Base-by-base conservation (phyloP, 2,329 filamentous ascomycete species). In the Alternaria longipes region DNA sequence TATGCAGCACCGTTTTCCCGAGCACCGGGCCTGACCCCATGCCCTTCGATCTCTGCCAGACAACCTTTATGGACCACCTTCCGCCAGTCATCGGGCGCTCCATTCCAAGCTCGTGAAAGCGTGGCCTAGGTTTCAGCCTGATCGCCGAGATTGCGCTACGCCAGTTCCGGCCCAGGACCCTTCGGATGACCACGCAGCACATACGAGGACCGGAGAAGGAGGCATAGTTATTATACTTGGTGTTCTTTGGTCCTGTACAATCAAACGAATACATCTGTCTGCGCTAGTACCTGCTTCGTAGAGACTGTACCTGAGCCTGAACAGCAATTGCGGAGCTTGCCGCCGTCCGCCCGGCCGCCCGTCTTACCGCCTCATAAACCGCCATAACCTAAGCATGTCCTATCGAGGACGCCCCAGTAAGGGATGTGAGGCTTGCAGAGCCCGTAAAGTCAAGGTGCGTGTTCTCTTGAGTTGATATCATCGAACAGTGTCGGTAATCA, bases 361-460 rank as follows among this genome's bases (percentile, higher is more conserved):
- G 28, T 44, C 28, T 42, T 42, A 32, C 32, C 46, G 53, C 41
- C 32, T 24, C 41, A 30, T 28, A 20, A 22, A 36, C 34, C 28
- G 30, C 47, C 58, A 60, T 11, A 26, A 9, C 55, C n/a, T n/a
- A 9, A 55, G 30, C 42, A 77, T 76, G 74, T 74, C 73, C 28
- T 77, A 77, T 56, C 73, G 74, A 34, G 75, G 75, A 54, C 64
- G 74, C 22, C 75, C 74, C 12, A 78, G 75, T 62, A 78, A 76
- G 68, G 74, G 75, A 28, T 78, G 74, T 45, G 71, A 76, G 57
- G 63, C 70, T 38, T 78, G 75, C 61, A 67, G 75, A 60, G 62
- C 71, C 54, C 70, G 74, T 20, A 78, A 77, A 60, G 69, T 77
- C 49, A 78, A 77, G 64, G 75, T 77, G 55, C 53, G 68, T 36